phyloP scores from a whole-genome alignment of 306 rosid species.

The Senna siamea region DNA sequence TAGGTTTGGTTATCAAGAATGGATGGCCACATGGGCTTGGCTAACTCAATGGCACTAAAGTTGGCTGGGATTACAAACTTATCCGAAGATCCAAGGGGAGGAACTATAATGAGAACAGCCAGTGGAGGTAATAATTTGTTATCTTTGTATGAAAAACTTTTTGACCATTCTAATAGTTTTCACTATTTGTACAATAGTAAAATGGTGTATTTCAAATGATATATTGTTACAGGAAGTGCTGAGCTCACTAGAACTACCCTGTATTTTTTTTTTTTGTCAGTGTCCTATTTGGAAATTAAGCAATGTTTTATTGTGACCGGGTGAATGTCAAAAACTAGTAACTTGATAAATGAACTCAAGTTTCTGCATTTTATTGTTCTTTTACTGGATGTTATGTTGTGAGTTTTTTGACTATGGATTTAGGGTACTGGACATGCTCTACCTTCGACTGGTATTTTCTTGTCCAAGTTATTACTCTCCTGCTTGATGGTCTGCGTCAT shows the following conservation, averaged over 20 bases:
- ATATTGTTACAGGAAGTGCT: background rate
- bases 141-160: conserved; percentile 21
- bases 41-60: conserved; percentile 68
- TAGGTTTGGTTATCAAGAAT: conserved; percentile 83
- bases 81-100: conserved; percentile 74
- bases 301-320: conserved; percentile 12
- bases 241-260: conserved; percentile 14
- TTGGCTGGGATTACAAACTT: conserved; percentile 65
- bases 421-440: conserved; percentile 12
- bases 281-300: conserved; percentile 13
- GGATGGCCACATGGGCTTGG: conserved; percentile 92
- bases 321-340: background rate
- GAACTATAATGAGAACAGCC: conserved; percentile 62
- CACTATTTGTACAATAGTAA: background rate
- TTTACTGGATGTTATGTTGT: conserved; percentile 10
- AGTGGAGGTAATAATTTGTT: conserved; percentile 58
- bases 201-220: conserved; percentile 7
- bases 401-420: conserved; percentile 4
- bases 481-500: conserved; percentile 10
- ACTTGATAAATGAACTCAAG: conserved; percentile 2
- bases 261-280: conserved; percentile 10
- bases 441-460: conserved; percentile 15
- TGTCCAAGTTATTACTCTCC: conserved; percentile 7
- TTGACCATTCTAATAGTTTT: conserved; percentile 11
- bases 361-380: conserved; percentile 27